Evolutionary conservation across 2,329 filamentous ascomycete genomes (phyloP).

Genomic region (Arthrobotrys entomopaga): DNA sequence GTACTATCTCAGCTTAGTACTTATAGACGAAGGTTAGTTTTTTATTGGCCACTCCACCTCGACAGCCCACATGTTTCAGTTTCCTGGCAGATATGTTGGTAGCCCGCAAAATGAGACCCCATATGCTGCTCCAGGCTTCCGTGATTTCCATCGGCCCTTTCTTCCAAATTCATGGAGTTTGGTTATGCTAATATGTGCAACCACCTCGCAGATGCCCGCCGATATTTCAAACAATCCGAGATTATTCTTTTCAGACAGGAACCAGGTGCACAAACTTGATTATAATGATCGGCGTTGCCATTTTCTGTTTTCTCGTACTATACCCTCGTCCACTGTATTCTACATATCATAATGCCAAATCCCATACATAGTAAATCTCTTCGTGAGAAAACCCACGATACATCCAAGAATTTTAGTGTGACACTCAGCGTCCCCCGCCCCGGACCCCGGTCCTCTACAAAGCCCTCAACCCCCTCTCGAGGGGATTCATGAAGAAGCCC

Average conservation of each 20-base stretch:
- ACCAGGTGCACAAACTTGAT: constrained; percentile 55
- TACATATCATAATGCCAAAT: constrained; percentile 49
- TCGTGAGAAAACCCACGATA: constrained; percentile 48
- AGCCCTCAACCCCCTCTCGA: constrained; percentile 22
- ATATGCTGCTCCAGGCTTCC: constrained; percentile 32
- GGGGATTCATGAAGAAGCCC: constrained; percentile 41
- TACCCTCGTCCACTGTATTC: constrained; percentile 53
- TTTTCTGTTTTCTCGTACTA: constrained; percentile 37
- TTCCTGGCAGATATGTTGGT: constrained; percentile 42
- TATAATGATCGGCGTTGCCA: constrained; percentile 35
- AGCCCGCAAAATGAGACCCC: constrained; percentile 6
- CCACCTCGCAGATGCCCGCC: constrained; percentile 77
- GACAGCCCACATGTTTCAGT: constrained; percentile 46
- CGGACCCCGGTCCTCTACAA: constrained; percentile 10
- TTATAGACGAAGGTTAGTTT: constrained; percentile 85
- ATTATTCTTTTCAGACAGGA: constrained; percentile 91
- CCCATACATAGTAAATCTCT: constrained; percentile 48
- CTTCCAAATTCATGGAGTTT: constrained; percentile 32
- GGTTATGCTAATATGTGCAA: constrained; percentile 43
- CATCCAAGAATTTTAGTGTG: constrained; percentile 10
- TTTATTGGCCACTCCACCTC: constrained; percentile 3
- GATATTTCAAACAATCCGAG: constrained; percentile 99
- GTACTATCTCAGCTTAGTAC: constrained; percentile 94
- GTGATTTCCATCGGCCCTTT: constrained; percentile 52
- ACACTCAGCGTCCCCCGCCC: constrained; percentile 32